Percentiles rank a stretch among this genome's conserved stretches.
Conservation (phyloP, 257 asterid species). For the Plantago major region DNA sequence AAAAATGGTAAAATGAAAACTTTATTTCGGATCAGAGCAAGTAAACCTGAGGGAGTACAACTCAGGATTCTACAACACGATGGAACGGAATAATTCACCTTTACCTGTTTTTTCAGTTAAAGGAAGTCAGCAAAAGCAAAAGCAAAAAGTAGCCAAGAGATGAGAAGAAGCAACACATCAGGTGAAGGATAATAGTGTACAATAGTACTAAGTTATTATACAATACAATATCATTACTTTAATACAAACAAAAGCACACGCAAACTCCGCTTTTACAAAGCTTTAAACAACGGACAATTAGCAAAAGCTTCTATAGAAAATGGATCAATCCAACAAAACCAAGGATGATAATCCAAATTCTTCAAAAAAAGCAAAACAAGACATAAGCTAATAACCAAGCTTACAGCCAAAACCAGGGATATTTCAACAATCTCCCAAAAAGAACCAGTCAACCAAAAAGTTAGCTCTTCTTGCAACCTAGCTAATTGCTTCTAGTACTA, state of each 20-base stretch:
- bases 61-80: not conserved
- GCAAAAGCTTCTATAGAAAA: constrained; percentile 31
- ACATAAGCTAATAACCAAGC: constrained; percentile 26
- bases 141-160: constrained; percentile 6
- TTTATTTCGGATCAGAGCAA: too few relatives aligned
- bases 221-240: not conserved
- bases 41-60: too few relatives aligned
- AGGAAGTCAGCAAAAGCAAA: not conserved
- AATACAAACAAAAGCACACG: constrained; percentile 28
- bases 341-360: constrained; percentile 46
- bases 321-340: constrained; percentile 51
- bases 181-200: not conserved
- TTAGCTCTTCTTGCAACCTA: constrained; percentile 50
- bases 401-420: constrained; percentile 25
- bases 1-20: too few relatives aligned
- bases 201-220: too few relatives aligned
- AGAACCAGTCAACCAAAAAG: constrained; percentile 35
- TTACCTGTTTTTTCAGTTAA: not conserved
- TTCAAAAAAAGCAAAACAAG: constrained; percentile 19
- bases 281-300: constrained; percentile 22
- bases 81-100: constrained; percentile 4
- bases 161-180: constrained; percentile 11
- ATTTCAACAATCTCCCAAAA: constrained; percentile 22
- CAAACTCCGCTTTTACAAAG: constrained; percentile 21
- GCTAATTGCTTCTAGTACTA: constrained; percentile 22